A percentile compares a stretch with the other conserved stretches of the same genome.
Conservation (phyloP, 228 moss, liverwort and hornwort genomes). For the Sphagnum fallax region DNA sequence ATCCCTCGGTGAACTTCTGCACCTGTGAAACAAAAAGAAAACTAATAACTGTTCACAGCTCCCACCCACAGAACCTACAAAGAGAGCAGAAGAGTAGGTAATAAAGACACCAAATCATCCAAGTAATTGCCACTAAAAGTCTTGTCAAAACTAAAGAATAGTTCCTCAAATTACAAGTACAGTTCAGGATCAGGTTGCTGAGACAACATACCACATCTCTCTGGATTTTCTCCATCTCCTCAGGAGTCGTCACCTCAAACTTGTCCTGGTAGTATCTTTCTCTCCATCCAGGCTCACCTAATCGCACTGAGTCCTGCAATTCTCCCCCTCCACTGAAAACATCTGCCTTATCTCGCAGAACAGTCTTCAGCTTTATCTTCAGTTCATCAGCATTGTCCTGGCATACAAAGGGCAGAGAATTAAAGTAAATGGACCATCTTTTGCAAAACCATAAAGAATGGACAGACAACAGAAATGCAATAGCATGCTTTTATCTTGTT, state of each 20-base stretch:
- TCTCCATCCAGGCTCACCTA: slow-evolving; percentile 97
- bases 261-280: slow-evolving; percentile 88
- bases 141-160: no score
- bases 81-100: no score
- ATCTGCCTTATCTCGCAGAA: slow-evolving; percentile 89
- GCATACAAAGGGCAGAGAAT: no score
- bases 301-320: slow-evolving; percentile 66
- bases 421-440: background rate
- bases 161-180: no score
- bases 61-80: background rate
- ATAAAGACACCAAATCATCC: no score
- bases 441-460: background rate
- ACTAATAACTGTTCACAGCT: background rate
- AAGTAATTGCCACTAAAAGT: no score
- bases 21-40: slow-evolving; percentile 26
- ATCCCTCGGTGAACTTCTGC: slow-evolving; percentile 83
- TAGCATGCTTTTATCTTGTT: background rate
- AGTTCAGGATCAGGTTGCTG: no score
- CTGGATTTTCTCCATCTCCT: slow-evolving; percentile 62
- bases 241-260: slow-evolving; percentile 60
- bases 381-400: slow-evolving; percentile 78
- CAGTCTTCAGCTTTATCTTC: slow-evolving; percentile 79
- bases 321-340: slow-evolving; percentile 86
- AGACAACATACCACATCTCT: slow-evolving; percentile 78
- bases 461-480: slow-evolving; percentile 12